Evolutionary conservation across 345 rosid genomes (phyloP).

Genomic region (Draba incana): DNA sequence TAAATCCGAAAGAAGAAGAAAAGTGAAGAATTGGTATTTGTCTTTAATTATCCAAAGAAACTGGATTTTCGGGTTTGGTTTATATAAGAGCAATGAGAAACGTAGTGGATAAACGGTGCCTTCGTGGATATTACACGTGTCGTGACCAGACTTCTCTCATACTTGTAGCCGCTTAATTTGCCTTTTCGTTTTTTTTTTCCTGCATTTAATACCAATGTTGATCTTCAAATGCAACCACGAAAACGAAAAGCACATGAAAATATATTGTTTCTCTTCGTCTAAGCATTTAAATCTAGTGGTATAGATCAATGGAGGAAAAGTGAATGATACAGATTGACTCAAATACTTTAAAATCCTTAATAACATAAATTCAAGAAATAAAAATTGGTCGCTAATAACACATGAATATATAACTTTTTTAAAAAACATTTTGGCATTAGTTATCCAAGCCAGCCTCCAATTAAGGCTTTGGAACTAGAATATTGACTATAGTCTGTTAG

Average conservation of each 20-base stretch:
- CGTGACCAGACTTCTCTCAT: background rate
- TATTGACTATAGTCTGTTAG: too few species aligned
- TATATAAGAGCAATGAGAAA: conserved; percentile 29
- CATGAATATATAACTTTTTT: too few species aligned
- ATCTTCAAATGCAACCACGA: conserved; percentile 31
- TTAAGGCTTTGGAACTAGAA: too few species aligned
- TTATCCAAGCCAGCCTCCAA: too few species aligned
- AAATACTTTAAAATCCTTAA: too few species aligned
- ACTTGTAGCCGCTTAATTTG: conserved; percentile 40
- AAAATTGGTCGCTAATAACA: too few species aligned
- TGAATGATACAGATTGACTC: too few species aligned
- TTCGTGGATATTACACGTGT: conserved; percentile 40
- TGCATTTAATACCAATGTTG: background rate
- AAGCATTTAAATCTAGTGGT: too few species aligned
- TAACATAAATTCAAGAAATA: too few species aligned
- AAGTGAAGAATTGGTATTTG: background rate
- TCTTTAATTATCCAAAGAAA: background rate
- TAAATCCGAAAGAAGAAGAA: background rate
- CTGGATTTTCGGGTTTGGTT: conserved; percentile 19
- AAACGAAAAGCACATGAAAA: conserved; percentile 1
- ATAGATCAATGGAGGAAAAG: too few species aligned
- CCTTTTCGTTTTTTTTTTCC: background rate
- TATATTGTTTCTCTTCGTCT: too few species aligned
- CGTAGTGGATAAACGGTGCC: conserved; percentile 25
- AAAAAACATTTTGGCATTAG: too few species aligned